phyloP scores from a whole-genome alignment of 1,139 yeast species.

The Scheffersomyces stambukii region DNA sequence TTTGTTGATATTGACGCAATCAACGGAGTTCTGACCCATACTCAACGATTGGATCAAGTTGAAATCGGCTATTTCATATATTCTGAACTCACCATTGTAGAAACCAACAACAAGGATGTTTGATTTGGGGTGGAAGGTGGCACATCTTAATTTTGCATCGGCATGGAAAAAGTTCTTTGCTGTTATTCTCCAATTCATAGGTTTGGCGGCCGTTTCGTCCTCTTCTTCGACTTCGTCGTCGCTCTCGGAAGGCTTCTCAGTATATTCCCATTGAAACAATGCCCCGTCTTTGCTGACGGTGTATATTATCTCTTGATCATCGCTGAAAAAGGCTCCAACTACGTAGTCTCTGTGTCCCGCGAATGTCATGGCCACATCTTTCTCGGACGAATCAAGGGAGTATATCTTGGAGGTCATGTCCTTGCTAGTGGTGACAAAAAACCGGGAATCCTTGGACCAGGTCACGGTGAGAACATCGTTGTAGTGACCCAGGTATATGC shows the following conservation, averaged over 20 bases:
- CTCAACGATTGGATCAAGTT: slow-evolving; percentile 78
- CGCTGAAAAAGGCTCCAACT: slow-evolving; percentile 78
- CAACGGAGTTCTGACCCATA: slow-evolving; percentile 89
- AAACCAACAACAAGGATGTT: slow-evolving; percentile 87
- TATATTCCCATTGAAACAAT: slow-evolving; percentile 84
- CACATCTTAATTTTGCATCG: slow-evolving; percentile 72
- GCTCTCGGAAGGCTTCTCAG: slow-evolving; percentile 42
- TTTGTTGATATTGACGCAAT: slow-evolving; percentile 71
- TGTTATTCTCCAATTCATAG: slow-evolving; percentile 76
- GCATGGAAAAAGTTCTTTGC: slow-evolving; percentile 71
- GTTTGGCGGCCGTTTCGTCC: slow-evolving; percentile 19
- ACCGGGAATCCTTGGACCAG: slow-evolving; percentile 91
- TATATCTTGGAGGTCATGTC: slow-evolving; percentile 89
- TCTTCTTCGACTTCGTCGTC: slow-evolving; percentile 35
- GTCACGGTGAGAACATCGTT: slow-evolving; percentile 72
- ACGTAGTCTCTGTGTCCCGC: slow-evolving; percentile 94
- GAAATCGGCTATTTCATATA: slow-evolving; percentile 79
- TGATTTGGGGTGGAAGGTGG: slow-evolving; percentile 72
- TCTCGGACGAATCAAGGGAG: slow-evolving; percentile 71
- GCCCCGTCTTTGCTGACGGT: slow-evolving; percentile 96
- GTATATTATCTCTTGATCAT: slow-evolving; percentile 81
- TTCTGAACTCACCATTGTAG: slow-evolving; percentile 81
- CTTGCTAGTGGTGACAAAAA: slow-evolving; percentile 79
- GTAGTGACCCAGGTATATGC: slow-evolving; percentile 91
- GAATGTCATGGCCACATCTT: slow-evolving; percentile 76